Evolutionary conservation across 371 early-diverging fungal genomes (phyloP).

Genomic region (Sanchytrium tribonematis): DNA sequence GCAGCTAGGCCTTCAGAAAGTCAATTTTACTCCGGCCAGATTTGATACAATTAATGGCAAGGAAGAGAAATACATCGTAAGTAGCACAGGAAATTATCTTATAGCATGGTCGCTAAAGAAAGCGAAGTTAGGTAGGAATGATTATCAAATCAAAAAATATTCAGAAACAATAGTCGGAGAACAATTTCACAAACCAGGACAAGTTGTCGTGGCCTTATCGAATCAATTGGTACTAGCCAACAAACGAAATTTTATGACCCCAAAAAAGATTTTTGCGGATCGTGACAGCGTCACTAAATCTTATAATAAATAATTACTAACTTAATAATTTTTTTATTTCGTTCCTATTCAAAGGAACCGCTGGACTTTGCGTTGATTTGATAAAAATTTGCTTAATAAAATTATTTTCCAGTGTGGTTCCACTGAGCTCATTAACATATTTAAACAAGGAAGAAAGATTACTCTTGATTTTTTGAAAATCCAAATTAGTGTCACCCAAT

Average conservation of each 20-base stretch:
- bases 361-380: neutral
- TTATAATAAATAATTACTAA: neutral
- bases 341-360: neutral
- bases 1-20: slow-evolving; percentile 27
- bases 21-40: slow-evolving; percentile 63
- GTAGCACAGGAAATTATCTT: slow-evolving; percentile 64
- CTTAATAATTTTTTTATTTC: neutral
- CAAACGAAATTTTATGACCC: neutral
- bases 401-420: neutral
- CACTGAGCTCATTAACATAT: neutral
- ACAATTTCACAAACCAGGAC: slow-evolving; percentile 29
- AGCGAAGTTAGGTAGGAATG: slow-evolving; percentile 38
- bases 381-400: neutral
- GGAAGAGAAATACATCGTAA: slow-evolving; percentile 41
- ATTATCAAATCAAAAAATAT: slow-evolving; percentile 61
- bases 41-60: slow-evolving; percentile 48
- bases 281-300: neutral
- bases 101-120: slow-evolving; percentile 74
- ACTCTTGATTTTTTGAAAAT: neutral
- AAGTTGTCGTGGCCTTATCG: neutral
- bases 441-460: neutral
- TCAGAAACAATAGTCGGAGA: slow-evolving; percentile 52
- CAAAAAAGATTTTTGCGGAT: neutral
- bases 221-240: neutral
- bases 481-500: neutral